Conservation (phyloP, 164 flowering plant species). For the Dillenia turbinata region DNA sequence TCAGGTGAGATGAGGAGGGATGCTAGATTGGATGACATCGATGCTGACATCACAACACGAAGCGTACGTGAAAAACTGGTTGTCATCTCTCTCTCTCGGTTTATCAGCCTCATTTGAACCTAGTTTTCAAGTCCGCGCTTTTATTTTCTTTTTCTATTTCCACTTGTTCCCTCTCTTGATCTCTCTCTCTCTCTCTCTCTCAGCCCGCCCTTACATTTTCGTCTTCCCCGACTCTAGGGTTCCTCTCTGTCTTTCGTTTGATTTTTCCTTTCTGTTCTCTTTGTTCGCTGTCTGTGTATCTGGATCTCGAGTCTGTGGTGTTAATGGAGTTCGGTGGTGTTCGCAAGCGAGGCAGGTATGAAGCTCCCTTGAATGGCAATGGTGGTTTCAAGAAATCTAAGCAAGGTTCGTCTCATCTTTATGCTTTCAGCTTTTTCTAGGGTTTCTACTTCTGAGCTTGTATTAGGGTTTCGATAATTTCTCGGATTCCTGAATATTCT, state of each 20-base stretch:
- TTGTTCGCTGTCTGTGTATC: background rate
- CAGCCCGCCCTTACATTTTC: background rate
- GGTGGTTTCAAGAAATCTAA: slow-evolving; percentile 26
- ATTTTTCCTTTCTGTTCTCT: background rate
- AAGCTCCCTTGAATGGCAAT: slow-evolving; percentile 24
- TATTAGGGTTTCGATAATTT: background rate
- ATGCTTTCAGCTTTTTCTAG: background rate
- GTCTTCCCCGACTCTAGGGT: background rate
- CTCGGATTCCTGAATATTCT: too few species aligned
- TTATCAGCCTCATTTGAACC: slow-evolving; percentile 10
- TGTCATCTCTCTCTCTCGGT: too few species aligned
- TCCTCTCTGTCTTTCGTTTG: background rate
- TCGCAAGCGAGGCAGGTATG: slow-evolving; percentile 32
- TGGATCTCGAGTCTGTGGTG: background rate
- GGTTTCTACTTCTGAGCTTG: background rate
- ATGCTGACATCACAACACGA: too few species aligned
- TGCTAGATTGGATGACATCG: too few species aligned
- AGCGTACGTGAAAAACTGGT: too few species aligned
- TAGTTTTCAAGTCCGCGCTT: slow-evolving; percentile 9
- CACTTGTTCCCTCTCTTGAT: background rate
- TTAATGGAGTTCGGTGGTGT: slow-evolving; percentile 18
- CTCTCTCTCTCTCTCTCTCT: background rate
- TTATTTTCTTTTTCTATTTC: background rate
- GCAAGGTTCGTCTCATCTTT: slow-evolving; percentile 14
- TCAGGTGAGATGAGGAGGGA: too few species aligned